phyloP scores from a whole-genome alignment of 169 alveolate genomes.

The Cryptosporidium andersoni region DNA sequence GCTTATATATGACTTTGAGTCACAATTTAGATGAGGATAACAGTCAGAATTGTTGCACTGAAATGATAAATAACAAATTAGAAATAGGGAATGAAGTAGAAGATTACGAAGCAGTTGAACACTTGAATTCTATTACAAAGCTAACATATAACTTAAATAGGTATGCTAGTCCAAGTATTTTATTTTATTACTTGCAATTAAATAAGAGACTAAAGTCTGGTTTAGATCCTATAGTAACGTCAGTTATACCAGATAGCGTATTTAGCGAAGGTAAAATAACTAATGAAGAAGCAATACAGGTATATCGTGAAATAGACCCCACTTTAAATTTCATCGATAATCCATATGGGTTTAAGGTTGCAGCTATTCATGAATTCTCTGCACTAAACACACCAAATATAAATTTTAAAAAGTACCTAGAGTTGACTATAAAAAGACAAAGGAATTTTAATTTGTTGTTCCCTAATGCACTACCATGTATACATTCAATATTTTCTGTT shows the following conservation, averaged over 20 bases:
- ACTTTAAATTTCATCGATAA: conserved; percentile 60
- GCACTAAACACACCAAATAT: conserved; percentile 66
- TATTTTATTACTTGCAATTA: conserved; percentile 62
- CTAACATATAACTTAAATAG: conserved; percentile 58
- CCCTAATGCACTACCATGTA: conserved; percentile 65
- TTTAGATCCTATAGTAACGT: conserved; percentile 51
- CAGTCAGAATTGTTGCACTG: neutral
- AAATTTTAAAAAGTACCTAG: conserved; percentile 55
- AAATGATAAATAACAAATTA: neutral
- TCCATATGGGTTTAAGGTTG: conserved; percentile 64
- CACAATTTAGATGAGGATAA: conserved; percentile 3
- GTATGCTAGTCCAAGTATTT: conserved; percentile 70
- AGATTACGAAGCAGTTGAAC: conserved; percentile 15
- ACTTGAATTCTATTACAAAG: conserved; percentile 25
- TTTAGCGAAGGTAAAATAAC: conserved; percentile 16
- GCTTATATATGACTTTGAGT: neutral
- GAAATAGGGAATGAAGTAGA: too few relatives aligned
- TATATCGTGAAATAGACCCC: conserved; percentile 62
- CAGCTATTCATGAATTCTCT: conserved; percentile 65
- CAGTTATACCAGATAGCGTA: conserved; percentile 62
- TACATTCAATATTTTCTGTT: conserved; percentile 68
- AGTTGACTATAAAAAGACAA: conserved; percentile 55
- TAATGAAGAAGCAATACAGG: conserved; percentile 59
- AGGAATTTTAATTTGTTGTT: conserved; percentile 64
- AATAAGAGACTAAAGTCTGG: conserved; percentile 47